These are phyloP conservation scores for Waltergamsia citrina DNA, from an alignment of 2,329 filamentous ascomycete genomes.

Conservation along the genomic window DNA sequence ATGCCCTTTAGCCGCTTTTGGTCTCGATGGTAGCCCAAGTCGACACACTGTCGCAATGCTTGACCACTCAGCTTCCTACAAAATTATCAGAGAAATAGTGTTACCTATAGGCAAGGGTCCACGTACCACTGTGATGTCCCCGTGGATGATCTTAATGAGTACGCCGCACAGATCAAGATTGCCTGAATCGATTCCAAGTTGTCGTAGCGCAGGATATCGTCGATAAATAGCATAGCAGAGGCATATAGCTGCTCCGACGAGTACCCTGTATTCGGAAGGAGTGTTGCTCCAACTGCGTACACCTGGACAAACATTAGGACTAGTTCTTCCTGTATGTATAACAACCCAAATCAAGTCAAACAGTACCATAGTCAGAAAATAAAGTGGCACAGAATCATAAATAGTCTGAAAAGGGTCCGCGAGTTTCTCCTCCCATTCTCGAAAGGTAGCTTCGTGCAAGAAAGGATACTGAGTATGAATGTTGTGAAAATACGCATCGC, in stretches of 20 bases:
- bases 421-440: background rate
- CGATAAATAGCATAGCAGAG: conserved; percentile 3
- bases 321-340: no score
- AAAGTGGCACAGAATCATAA: no score
- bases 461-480: conserved; percentile 27
- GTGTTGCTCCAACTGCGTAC: conserved; percentile 1
- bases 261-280: background rate
- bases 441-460: conserved; percentile 20
- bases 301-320: no score
- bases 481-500: conserved; percentile 23
- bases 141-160: conserved; percentile 10
- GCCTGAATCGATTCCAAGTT: conserved; percentile 21
- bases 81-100: background rate
- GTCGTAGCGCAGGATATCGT: conserved; percentile 7
- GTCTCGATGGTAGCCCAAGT: conserved; percentile 22
- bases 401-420: no score
- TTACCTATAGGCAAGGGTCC: background rate
- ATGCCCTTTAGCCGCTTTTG: conserved; percentile 7
- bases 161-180: conserved; percentile 19
- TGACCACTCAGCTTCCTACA: conserved; percentile 18
- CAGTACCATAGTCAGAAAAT: no score
- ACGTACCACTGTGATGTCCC: conserved; percentile 2
- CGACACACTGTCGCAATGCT: conserved; percentile 22
- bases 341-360: no score
- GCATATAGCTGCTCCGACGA: conserved; percentile 1